Evolutionary conservation across 1,284 basidiomycete species (phyloP).

Genomic region (Moniliella sp.): DNA sequence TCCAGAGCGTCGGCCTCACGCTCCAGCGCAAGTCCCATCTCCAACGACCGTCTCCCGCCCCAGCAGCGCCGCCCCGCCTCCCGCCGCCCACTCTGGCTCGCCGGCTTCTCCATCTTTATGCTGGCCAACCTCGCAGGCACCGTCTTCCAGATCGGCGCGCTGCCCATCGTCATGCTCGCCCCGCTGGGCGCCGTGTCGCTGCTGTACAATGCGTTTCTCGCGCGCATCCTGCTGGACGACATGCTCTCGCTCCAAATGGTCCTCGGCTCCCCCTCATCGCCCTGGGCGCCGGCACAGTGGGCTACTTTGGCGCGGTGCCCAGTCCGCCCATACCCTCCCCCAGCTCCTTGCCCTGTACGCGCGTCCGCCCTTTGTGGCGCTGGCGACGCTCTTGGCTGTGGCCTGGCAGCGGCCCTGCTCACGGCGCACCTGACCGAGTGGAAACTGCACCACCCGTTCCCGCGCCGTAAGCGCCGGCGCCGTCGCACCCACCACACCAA

Average conservation of each 20-base stretch:
- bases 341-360: conserved; percentile 60
- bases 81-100: conserved; percentile 26
- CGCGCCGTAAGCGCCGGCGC: too few relatives aligned
- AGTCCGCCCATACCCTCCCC: conserved; percentile 71
- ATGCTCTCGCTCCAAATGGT: conserved; percentile 65
- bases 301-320: conserved; percentile 74
- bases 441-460: conserved; percentile 30
- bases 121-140: conserved; percentile 74
- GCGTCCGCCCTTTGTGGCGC: conserved; percentile 56
- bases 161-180: conserved; percentile 37
- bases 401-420: too few relatives aligned
- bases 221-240: conserved; percentile 62
- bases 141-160: conserved; percentile 74
- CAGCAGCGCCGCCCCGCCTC: conserved; percentile 15
- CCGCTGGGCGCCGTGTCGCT: conserved; percentile 76
- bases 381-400: conserved; percentile 45
- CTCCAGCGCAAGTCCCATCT: conserved; percentile 87
- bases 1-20: conserved; percentile 55
- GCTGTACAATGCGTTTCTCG: conserved; percentile 84
- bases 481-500: too few relatives aligned
- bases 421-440: conserved; percentile 18
- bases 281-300: conserved; percentile 68
- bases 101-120: conserved; percentile 47
- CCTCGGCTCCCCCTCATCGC: conserved; percentile 68
- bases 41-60: conserved; percentile 51